Conservation (phyloP, 805 yeast species). For the Wickerhamiella dianesei region DNA sequence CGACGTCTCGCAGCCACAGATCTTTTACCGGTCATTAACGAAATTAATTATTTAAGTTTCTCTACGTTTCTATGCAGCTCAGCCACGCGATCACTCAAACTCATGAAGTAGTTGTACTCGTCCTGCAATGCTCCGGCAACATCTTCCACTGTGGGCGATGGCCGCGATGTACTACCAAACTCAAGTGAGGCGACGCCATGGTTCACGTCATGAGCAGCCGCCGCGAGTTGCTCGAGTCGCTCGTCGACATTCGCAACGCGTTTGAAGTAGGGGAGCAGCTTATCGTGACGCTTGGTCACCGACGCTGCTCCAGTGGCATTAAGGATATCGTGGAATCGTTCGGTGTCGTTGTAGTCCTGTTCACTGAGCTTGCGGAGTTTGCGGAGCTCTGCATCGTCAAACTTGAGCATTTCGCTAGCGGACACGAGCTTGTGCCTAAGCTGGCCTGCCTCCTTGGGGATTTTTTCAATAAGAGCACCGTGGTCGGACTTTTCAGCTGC, state of each 20-base stretch:
- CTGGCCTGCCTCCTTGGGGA: conserved; percentile 43
- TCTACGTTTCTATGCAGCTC: conserved; percentile 43
- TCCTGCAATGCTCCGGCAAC: conserved; percentile 31
- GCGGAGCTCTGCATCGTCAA: conserved; percentile 29
- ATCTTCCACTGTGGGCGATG: conserved; percentile 12
- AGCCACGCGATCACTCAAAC: conserved; percentile 57
- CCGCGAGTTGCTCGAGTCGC: conserved; percentile 21
- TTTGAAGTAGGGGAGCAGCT: conserved; percentile 24
- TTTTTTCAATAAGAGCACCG: conserved; percentile 29
- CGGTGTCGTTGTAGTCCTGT: conserved; percentile 21
- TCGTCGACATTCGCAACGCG: conserved; percentile 23
- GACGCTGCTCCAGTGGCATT: conserved; percentile 20
- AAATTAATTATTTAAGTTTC: background rate
- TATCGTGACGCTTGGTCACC: conserved; percentile 19
- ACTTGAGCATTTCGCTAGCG: conserved; percentile 39
- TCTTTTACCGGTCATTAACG: too few relatives aligned
- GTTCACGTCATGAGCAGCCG: conserved; percentile 24
- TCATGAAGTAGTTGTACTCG: conserved; percentile 57
- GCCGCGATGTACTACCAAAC: conserved; percentile 13
- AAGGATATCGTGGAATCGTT: conserved; percentile 17
- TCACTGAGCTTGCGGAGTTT: conserved; percentile 23
- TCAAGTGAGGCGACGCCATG: conserved; percentile 24
- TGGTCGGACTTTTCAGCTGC: conserved; percentile 33
- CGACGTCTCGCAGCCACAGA: too few relatives aligned
- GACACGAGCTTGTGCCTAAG: conserved; percentile 36